Evolutionary conservation across 805 yeast species (phyloP), one percentile per base, ranked within the genome.

Genomic region (Alloascoidea hylecoeti): DNA sequence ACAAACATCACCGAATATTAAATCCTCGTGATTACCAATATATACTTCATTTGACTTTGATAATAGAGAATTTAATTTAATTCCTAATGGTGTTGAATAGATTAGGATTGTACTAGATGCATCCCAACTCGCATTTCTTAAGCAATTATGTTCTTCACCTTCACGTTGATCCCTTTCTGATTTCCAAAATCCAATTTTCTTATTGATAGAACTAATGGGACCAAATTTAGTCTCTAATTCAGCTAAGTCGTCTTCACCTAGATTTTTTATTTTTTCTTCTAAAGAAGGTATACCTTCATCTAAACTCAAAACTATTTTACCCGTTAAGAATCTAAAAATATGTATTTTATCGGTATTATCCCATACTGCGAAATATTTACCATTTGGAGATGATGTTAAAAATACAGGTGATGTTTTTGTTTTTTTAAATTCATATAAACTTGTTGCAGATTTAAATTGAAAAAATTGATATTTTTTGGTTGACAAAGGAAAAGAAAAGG

Each of bases 371-470:
- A 59, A 55, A 17, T 35, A 42, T n/a, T 47, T 48, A 1, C 50
- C 52, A 36, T 52, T 49, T 1, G 48, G 49, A 3, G 59, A 50
- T 5, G 57, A 41, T 13, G 42, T 34, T 4, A 60, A 30, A 2
- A 44, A 23, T 4, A 46, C 32, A 2, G 56, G 53, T 1, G 40
- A 34, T 2, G 56, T 41, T 40, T 61, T 61, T 16, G 42, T 35
- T 40, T 61, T 63, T 15, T 60, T 44, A 35, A 63, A 44, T 14
- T 56, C 58, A 41, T 59, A 55, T 14, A 59, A 44, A 41, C 63
- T 62, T 0, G 72, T 66, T 33, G 55, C 48, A 19, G 64, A 51
- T 43, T 66, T 66, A 42, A 48, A 44, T 28, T 52, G 51, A 47
- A 62, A 66, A n/a, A n/a, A n/a, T n/a, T n/a, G n/a, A 15, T 14